Evolutionary conservation across 2,329 filamentous ascomycete genomes (phyloP).

Genomic region (Phyllosticta ampelicida): DNA sequence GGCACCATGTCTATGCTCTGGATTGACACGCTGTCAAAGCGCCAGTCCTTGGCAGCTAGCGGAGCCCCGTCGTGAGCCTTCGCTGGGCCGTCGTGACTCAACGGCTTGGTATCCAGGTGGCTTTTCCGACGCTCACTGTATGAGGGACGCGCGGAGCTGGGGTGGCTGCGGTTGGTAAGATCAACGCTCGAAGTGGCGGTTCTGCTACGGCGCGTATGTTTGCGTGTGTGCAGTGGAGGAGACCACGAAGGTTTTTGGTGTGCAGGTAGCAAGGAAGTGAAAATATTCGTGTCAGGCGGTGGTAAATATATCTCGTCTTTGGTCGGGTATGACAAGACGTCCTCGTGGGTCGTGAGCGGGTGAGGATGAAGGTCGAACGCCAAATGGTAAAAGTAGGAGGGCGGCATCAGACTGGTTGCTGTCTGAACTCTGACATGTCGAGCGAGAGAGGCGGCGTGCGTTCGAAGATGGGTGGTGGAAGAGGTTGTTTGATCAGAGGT

Average conservation of each 20-base stretch:
- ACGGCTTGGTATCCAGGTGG: conserved; percentile 13
- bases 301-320: conserved; percentile 24
- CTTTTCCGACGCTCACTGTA: conserved; percentile 27
- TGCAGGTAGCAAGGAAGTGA: conserved; percentile 32
- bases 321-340: background rate
- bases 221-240: conserved; percentile 14
- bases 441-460: background rate
- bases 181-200: conserved; percentile 20
- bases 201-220: conserved; percentile 13
- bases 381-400: conserved; percentile 54
- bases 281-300: conserved; percentile 34
- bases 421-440: background rate
- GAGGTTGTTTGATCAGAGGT: background rate
- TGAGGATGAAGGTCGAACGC: conserved; percentile 47
- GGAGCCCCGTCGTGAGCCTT: background rate
- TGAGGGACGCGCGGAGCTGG: conserved; percentile 15
- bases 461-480: background rate
- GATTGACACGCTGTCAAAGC: conserved; percentile 68
- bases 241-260: conserved; percentile 32
- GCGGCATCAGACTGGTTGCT: conserved; percentile 21
- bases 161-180: conserved; percentile 7
- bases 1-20: conserved; percentile 67
- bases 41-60: conserved; percentile 53
- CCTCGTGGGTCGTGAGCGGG: conserved; percentile 12
- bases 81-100: background rate